phyloP scores from a whole-genome alignment of 2,329 filamentous ascomycete species.

The Xylaria sp. region DNA sequence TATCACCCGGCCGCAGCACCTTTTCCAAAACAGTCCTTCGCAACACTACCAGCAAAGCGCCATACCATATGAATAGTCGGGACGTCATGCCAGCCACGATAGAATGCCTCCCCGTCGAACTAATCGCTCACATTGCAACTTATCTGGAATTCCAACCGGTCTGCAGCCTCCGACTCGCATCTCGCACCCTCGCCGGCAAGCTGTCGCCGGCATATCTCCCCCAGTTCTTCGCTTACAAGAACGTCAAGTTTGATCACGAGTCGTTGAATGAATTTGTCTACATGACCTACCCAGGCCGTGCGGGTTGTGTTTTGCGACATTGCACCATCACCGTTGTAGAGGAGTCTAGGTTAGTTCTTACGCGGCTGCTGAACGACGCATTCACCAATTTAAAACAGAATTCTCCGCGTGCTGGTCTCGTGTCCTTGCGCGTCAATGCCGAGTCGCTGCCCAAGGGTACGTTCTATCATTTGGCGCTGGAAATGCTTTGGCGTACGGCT shows the following conservation, averaged over 20 bases:
- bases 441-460: neutral
- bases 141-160: neutral
- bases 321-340: slow-evolving; percentile 13
- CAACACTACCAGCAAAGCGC: neutral
- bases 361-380: neutral
- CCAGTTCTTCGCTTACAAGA: slow-evolving; percentile 13
- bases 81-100: neutral
- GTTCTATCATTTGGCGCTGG: too few species aligned
- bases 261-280: neutral
- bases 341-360: neutral
- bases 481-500: neutral
- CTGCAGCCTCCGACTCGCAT: slow-evolving; percentile 10
- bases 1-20: too few species aligned
- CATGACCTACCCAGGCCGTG: slow-evolving; percentile 2
- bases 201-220: neutral
- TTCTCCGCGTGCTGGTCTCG: neutral
- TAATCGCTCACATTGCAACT: neutral
- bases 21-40: neutral
- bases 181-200: slow-evolving; percentile 11
- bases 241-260: neutral
- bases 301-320: slow-evolving; percentile 2
- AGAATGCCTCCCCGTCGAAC: slow-evolving; percentile 18
- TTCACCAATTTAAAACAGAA: slow-evolving; percentile 15
- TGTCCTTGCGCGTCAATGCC: neutral
- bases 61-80: neutral